Conservation (phyloP, 345 rosid genomes). For the Moringa oleifera region DNA sequence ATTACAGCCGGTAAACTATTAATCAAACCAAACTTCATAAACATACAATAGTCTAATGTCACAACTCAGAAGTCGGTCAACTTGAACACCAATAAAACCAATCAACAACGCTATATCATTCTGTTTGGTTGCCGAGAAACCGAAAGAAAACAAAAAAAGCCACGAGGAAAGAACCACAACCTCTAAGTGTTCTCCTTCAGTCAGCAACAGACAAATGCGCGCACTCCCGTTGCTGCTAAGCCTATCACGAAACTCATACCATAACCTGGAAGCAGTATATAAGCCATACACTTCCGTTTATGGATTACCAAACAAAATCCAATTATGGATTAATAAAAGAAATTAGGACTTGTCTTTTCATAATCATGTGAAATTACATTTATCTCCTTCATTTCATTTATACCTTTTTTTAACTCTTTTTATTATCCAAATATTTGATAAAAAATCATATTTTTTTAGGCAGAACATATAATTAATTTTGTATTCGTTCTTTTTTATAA, state of each 20-base stretch:
- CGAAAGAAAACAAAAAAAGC: slow-evolving; percentile 6
- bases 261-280: background rate
- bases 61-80: background rate
- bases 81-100: slow-evolving; percentile 2
- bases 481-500: no score
- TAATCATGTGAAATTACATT: no score
- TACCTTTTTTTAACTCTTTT: no score
- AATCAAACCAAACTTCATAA: background rate
- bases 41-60: background rate
- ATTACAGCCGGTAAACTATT: no score
- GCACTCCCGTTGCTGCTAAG: slow-evolving; percentile 4
- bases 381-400: no score
- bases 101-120: background rate
- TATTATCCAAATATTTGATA: no score
- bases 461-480: no score
- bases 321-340: background rate
- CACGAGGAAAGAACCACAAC: slow-evolving; percentile 1
- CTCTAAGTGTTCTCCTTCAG: background rate
- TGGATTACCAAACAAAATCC: slow-evolving; percentile 18
- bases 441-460: no score
- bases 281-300: slow-evolving; percentile 12
- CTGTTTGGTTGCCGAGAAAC: slow-evolving; percentile 1
- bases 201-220: slow-evolving; percentile 2
- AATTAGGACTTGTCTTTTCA: no score
- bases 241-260: background rate